A percentile compares a stretch with the other conserved stretches of the same genome.
These are phyloP conservation scores for Berberis thunbergii DNA, from an alignment of 164 flowering plant genomes.

Conservation along the genomic window DNA sequence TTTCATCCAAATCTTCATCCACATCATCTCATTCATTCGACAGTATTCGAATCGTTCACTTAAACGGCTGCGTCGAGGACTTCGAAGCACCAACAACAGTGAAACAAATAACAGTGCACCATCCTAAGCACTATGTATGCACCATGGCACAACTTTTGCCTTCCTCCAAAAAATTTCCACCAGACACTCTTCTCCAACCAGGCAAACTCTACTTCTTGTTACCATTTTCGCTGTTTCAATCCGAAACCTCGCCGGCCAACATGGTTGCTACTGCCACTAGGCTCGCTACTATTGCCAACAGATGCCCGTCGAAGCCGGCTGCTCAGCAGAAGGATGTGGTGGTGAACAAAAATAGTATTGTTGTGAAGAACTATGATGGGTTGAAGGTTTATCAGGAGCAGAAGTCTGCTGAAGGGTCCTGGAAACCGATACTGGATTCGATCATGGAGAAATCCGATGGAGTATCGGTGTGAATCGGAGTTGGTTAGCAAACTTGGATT, in stretches of 20 bases:
- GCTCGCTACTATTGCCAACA: not conserved
- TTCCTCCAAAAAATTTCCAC: not conserved
- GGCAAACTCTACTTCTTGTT: not conserved
- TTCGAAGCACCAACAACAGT: not conserved
- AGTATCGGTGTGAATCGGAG: no score
- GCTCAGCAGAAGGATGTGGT: no score
- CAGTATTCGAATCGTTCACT: not conserved
- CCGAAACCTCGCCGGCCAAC: not conserved
- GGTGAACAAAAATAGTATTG: no score
- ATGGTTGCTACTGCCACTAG: not conserved
- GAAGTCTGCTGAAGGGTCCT: not conserved
- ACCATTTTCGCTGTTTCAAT: not conserved
- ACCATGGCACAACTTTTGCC: not conserved
- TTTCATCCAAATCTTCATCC: not conserved
- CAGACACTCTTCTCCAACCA: not conserved
- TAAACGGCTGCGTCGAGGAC: not conserved
- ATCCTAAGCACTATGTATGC: not conserved
- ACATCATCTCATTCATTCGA: not conserved
- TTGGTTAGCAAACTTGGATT: not conserved
- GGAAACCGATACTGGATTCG: not conserved
- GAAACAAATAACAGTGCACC: not conserved
- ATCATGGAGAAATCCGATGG: not conserved
- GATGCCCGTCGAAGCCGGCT: not conserved
- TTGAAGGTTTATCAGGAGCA: not conserved
- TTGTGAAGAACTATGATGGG: no score